These are phyloP conservation scores for Flaveria bidentis DNA, from an alignment of 129 eudicot genomes.

Conservation along the genomic window DNA sequence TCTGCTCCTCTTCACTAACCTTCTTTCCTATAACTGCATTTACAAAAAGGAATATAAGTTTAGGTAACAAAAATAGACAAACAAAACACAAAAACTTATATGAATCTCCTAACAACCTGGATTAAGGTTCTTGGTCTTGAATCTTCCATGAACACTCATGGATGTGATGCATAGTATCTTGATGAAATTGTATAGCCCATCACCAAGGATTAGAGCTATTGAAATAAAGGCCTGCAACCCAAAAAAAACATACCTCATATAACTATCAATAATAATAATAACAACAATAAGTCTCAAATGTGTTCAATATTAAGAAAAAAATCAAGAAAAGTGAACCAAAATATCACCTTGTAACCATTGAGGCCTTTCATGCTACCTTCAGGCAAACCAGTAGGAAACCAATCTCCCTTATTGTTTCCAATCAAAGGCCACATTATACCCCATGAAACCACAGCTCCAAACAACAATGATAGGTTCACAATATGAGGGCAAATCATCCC, in stretches of 20 bases:
- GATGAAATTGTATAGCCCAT: conserved; percentile 71
- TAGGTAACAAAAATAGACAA: conserved; percentile 7
- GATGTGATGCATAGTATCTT: conserved; percentile 59
- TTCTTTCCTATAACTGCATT: conserved; percentile 33
- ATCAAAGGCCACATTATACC: conserved; percentile 96
- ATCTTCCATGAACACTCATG: conserved; percentile 43
- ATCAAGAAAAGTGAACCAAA: conserved; percentile 9
- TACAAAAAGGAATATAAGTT: conserved; percentile 15
- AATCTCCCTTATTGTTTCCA: conserved; percentile 53
- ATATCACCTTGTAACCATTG: conserved; percentile 77
- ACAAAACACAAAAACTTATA: neutral
- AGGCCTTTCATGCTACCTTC: conserved; percentile 83
- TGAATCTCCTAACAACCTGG: conserved; percentile 31
- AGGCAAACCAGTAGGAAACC: conserved; percentile 67
- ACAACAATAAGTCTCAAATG: neutral
- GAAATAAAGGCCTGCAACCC: conserved; percentile 68
- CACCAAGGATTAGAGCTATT: conserved; percentile 78
- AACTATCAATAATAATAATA: neutral
- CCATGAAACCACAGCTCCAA: conserved; percentile 90
- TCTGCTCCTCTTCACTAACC: conserved; percentile 30
- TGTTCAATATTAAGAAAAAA: conserved; percentile 9
- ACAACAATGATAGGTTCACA: conserved; percentile 76
- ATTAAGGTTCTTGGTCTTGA: conserved; percentile 40
- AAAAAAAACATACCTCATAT: conserved; percentile 20
- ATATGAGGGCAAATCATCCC: conserved; percentile 96